Base-by-base conservation (phyloP, 192 early-diverging fungal species). In the Backusella luteola region DNA sequence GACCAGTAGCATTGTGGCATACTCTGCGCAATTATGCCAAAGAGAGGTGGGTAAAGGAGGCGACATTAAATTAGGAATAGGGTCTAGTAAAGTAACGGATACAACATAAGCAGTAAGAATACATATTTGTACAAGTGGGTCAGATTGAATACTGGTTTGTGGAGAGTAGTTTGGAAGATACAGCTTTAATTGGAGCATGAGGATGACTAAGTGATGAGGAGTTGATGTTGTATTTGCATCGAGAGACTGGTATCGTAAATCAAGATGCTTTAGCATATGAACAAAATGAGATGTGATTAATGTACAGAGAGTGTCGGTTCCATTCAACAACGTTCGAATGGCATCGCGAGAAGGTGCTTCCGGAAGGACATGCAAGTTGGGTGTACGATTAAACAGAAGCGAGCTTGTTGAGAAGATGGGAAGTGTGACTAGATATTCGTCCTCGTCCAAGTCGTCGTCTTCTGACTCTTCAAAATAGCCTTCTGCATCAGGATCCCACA, bases 371-470 rank as follows among this genome's bases (percentile, higher is more conserved):
- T 63, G 56, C 23, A 63, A 29, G 12, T 63, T 63, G 3, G 56
- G 56, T 4, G 56, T 26, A 23, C 56, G 21, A 42, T 15, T 14
- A 38, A n/a, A 23, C 21, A 75, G 12, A 39, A 76, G 52, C 15
- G 75, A 67, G 19, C 21, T 39, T 21, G 34, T 70, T n/a, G 73
- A 52, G 23, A 79, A 81, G 5, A 81, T 49, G 7, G 80, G 80
- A 29, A 77, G 69, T 5, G 76, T 81, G 15, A 81, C 80, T n/a
- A 81, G 59, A 38, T 81, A 81, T 9, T 71, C 73, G 9, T 74
- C 76, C 34, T 81, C 80, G 23, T 81, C 80, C 34, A 81, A 44
- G 59, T 81, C 80, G 11, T 81, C 75, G 5, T 73, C 72, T 35
- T 69, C 53, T 32, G 70, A 71, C 14, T 81, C 74, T 56, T 76